These are phyloP conservation scores for Lachancea thermotolerans DNA, from an alignment of 805 yeast species.

Conservation along the genomic window DNA sequence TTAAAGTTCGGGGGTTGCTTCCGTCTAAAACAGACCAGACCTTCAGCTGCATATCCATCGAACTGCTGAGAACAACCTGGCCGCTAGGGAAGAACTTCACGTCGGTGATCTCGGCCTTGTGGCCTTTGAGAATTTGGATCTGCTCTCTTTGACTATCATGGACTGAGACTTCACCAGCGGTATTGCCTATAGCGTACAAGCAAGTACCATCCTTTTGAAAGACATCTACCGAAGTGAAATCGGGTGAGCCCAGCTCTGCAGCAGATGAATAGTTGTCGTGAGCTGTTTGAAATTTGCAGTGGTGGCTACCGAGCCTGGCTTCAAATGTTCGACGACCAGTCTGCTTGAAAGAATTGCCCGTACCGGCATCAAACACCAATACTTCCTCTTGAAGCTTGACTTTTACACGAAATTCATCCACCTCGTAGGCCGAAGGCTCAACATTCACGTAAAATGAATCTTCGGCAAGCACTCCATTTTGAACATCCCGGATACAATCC, in stretches of 20 bases:
- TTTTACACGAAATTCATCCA: conserved; percentile 27
- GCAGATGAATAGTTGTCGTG: conserved; percentile 2
- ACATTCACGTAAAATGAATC: conserved; percentile 42
- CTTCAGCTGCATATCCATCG: conserved; percentile 52
- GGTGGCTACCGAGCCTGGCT: conserved; percentile 11
- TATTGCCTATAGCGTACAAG: conserved; percentile 29
- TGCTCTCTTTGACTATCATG: conserved; percentile 9
- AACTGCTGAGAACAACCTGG: conserved; percentile 50
- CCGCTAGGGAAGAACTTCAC: conserved; percentile 57
- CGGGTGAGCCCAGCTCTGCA: not conserved
- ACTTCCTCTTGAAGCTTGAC: conserved; percentile 16
- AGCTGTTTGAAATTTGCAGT: conserved; percentile 12
- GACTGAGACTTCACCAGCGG: conserved; percentile 30
- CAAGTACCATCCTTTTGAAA: conserved; percentile 13
- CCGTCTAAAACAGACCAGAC: conserved; percentile 53
- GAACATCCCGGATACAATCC: conserved; percentile 38
- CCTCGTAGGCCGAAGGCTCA: conserved; percentile 20
- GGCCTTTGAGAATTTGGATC: conserved; percentile 37
- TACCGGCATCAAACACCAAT: conserved; percentile 12
- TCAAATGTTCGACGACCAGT: conserved; percentile 8
- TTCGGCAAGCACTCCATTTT: conserved; percentile 13
- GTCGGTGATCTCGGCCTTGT: conserved; percentile 40
- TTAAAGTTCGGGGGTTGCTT: conserved; percentile 42
- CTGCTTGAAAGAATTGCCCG: conserved; percentile 11
- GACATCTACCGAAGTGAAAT: conserved; percentile 33